These are phyloP conservation scores for Chalaropsis thielavioides DNA, from an alignment of 2,329 filamentous ascomycete species.

Conservation along the genomic window DNA sequence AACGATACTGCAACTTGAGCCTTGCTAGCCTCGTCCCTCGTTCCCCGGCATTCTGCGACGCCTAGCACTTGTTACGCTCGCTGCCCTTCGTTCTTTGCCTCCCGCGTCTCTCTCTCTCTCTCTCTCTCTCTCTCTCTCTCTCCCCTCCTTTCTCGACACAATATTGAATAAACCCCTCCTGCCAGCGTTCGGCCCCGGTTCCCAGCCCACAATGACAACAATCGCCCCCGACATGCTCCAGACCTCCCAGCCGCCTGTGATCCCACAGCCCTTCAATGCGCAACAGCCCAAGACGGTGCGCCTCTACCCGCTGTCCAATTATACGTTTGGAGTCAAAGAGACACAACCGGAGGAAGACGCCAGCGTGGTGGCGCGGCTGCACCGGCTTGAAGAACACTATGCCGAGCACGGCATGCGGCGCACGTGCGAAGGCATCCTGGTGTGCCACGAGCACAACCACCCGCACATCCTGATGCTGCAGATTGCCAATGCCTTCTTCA, in stretches of 20 bases:
- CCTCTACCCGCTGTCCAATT: conserved; percentile 90
- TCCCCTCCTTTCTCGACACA: too few species aligned
- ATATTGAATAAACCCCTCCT: neutral
- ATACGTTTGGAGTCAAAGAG: conserved; percentile 97
- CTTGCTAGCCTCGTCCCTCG: too few species aligned
- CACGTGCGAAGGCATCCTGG: conserved; percentile 90
- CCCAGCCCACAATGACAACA: conserved; percentile 53
- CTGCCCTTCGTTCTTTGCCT: too few species aligned
- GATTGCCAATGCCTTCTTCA: conserved; percentile 99
- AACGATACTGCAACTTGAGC: too few species aligned
- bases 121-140: too few species aligned
- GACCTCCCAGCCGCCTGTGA: conserved; percentile 62
- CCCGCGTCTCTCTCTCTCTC: too few species aligned
- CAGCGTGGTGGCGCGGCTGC: conserved; percentile 80
- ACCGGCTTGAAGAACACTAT: conserved; percentile 94
- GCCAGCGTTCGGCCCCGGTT: neutral
- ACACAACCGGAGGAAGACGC: conserved; percentile 96
- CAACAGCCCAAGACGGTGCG: conserved; percentile 84
- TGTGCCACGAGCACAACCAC: conserved; percentile 98
- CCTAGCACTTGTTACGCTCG: too few species aligned
- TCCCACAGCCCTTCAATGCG: conserved; percentile 70
- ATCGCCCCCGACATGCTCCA: conserved; percentile 63
- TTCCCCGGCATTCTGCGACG: too few species aligned
- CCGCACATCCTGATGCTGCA: conserved; percentile 98
- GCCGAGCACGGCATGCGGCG: conserved; percentile 84